phyloP scores from a whole-genome alignment of 768 basidiomycete species.

The Xerocomellus intermedius region DNA sequence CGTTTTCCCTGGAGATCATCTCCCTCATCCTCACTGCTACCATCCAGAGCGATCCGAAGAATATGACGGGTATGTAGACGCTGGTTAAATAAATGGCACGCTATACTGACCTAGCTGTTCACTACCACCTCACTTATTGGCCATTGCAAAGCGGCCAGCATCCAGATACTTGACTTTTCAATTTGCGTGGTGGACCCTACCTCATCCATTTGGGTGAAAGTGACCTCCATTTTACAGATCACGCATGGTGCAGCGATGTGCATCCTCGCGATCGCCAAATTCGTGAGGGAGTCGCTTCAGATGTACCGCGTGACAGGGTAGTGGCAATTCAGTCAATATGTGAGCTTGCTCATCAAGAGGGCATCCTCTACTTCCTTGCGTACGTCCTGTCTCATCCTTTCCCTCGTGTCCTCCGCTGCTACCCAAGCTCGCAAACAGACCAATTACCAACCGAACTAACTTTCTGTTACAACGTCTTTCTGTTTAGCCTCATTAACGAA shows the following conservation, averaged over 20 bases:
- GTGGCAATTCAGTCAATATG: neutral
- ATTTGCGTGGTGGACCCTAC: neutral
- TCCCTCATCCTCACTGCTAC: neutral
- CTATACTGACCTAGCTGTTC: neutral
- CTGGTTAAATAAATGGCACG: neutral
- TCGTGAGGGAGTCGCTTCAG: neutral
- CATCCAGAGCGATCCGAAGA: neutral
- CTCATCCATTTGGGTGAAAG: neutral
- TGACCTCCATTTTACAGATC: neutral
- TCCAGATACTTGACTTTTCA: neutral
- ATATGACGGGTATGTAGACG: neutral
- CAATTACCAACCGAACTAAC: too few species aligned
- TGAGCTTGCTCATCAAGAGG: neutral
- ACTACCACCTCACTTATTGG: neutral
- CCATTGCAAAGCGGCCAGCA: neutral
- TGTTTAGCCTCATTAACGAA: neutral
- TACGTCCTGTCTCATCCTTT: neutral
- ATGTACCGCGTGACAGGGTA: neutral
- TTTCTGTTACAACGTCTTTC: neutral
- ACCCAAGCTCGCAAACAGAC: neutral
- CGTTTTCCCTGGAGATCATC: neutral
- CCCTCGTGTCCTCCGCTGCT: neutral
- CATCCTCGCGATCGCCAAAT: neutral
- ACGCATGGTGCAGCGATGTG: neutral
- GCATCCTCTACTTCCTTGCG: neutral